Base-by-base conservation (phyloP, 1,284 basidiomycete genomes). In the Cutaneotrichosporon cutaneum region DNA sequence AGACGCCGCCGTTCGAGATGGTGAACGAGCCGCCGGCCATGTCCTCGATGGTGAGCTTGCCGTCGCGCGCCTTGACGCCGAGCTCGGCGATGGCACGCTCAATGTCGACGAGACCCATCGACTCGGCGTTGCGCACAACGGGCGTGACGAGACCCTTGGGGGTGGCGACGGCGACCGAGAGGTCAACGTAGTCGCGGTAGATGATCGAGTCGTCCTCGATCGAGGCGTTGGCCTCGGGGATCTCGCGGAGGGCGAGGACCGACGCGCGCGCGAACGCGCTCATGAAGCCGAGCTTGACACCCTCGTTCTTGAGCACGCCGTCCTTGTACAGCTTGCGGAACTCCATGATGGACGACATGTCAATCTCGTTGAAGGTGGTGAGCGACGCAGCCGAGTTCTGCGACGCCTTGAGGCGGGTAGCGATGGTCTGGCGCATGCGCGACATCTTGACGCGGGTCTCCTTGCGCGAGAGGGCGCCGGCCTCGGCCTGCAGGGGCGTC, bases 281-380 rank as follows among this genome's bases (percentile, higher is more conserved):
- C 96, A 99, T 99, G 86, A 93, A 99, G 44, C 96, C 95, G 68
- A 99, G 86, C 82, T 99, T 99, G 80, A 98, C 88, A 54, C 93
- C 94, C 72, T 94, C 90, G 76, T 89, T 86, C 82, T 99, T 97
- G 60, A 94, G 83, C 55, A 98, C 83, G 60, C 87, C 84, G 70
- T 98, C 94, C 85, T 99, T 99, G 87, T 95, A 95, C 75, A 90
- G 88, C 76, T 89, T 88, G 72, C 96, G 89, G 88, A 99, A 89
- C 58, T 90, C 89, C 84, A 98, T 91, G 66, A 98, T 82, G 52
- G 89, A 88, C 51, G 91, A 94, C 95, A 99, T 99, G 83, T 99
- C 95, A 77, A 99, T 93, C 82, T 99, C 95, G 83, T 99, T 98
- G 86, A 99, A 99, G 50, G 95, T 99, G 57, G 96, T 99, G 68